Evolutionary conservation across 257 asterid genomes (phyloP).

Genomic region (Primulina huaijiensis): DNA sequence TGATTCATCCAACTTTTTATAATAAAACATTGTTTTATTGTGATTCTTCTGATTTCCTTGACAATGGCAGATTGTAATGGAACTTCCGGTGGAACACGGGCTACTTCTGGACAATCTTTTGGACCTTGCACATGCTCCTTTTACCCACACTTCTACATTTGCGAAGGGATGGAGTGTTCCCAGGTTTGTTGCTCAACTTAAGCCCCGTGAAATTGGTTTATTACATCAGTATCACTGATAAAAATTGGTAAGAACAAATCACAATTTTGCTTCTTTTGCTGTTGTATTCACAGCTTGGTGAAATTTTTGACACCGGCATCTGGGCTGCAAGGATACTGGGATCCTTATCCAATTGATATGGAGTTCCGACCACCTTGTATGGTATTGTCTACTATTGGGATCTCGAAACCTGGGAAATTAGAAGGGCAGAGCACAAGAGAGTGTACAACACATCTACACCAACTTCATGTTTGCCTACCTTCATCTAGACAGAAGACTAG

Average conservation of each 20-base stretch:
- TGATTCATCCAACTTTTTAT: neutral
- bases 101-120: slow-evolving; percentile 85
- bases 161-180: slow-evolving; percentile 99
- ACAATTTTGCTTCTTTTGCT: neutral
- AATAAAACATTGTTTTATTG: slow-evolving; percentile 1
- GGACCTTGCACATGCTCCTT: slow-evolving; percentile 99
- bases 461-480: slow-evolving; percentile 91
- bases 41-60: slow-evolving; percentile 16
- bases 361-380: slow-evolving; percentile 92
- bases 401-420: slow-evolving; percentile 85
- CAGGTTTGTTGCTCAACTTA: slow-evolving; percentile 38
- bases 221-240: neutral
- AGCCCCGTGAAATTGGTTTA: neutral
- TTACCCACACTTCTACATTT: slow-evolving; percentile 91
- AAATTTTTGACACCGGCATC: slow-evolving; percentile 80
- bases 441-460: slow-evolving; percentile 93
- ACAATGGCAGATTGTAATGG: slow-evolving; percentile 74
- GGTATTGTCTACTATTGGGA: slow-evolving; percentile 89
- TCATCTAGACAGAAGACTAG: slow-evolving; percentile 82
- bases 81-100: slow-evolving; percentile 95
- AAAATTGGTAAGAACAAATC: neutral
- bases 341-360: slow-evolving; percentile 96
- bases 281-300: slow-evolving; percentile 70
- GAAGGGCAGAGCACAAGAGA: slow-evolving; percentile 76
- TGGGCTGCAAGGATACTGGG: slow-evolving; percentile 94